Conservation (phyloP, 495 filamentous ascomycete species). For the Daldinia childiae region DNA sequence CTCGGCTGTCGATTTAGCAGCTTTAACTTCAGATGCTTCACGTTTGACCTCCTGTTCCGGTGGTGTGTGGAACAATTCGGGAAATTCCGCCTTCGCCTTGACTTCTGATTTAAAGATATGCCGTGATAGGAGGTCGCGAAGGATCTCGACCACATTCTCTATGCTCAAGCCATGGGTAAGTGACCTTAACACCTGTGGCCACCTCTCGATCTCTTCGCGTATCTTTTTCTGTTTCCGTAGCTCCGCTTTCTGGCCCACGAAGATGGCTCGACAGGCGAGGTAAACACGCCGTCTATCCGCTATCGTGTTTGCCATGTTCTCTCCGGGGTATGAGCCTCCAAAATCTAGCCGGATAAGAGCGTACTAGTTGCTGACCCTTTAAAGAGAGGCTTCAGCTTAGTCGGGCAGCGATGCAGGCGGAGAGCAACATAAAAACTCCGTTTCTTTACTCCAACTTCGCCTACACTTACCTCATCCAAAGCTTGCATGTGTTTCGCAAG, state of each 20-base stretch:
- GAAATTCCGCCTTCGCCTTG: conserved; percentile 49
- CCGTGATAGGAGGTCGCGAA: conserved; percentile 44
- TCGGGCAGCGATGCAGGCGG: conserved; percentile 20
- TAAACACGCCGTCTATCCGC: conserved; percentile 43
- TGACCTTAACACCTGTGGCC: conserved; percentile 36
- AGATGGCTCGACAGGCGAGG: conserved; percentile 48
- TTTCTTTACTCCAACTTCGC: conserved; percentile 6
- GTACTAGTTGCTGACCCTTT: background rate
- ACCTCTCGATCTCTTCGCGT: conserved; percentile 37
- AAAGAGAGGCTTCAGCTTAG: background rate
- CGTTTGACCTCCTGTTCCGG: conserved; percentile 39
- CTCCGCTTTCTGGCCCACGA: conserved; percentile 44
- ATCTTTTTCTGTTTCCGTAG: conserved; percentile 48
- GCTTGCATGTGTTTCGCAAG: background rate
- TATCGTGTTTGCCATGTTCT: conserved; percentile 13
- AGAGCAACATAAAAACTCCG: background rate
- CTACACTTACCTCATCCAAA: background rate
- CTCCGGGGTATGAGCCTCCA: background rate
- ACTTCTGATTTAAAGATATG: conserved; percentile 47
- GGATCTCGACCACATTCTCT: conserved; percentile 45
- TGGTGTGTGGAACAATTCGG: conserved; percentile 47
- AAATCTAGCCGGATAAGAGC: background rate
- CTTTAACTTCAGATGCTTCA: conserved; percentile 42
- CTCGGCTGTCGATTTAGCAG: conserved; percentile 42
- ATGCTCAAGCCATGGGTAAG: conserved; percentile 41